phyloP scores from a whole-genome alignment of 192 early-diverging fungal genomes.

The Gorgonomyces haynaldii region DNA sequence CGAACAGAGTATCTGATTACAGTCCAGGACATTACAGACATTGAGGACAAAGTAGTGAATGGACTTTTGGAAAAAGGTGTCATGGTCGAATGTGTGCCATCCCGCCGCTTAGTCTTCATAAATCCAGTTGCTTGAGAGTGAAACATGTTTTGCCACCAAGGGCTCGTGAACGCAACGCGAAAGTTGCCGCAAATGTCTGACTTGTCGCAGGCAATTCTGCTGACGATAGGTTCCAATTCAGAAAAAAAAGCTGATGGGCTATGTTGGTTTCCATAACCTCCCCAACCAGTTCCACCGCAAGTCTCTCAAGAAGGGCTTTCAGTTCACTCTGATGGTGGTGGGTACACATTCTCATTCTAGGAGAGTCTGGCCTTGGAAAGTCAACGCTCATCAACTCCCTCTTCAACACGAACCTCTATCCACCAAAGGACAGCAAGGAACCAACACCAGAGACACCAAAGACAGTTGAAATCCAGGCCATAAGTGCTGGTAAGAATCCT shows the following conservation, averaged over 20 bases:
- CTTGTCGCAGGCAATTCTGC: not conserved
- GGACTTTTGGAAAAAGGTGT: too few relatives aligned
- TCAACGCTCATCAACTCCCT: conserved; percentile 54
- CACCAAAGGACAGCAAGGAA: conserved; percentile 62
- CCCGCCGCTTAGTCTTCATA: too few relatives aligned
- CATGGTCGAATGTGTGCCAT: too few relatives aligned
- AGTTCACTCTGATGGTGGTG: conserved; percentile 59
- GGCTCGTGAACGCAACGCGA: too few relatives aligned
- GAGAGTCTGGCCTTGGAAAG: conserved; percentile 52
- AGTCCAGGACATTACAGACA: too few relatives aligned
- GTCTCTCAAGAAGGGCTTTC: conserved; percentile 94
- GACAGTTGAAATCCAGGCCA: conserved; percentile 48
- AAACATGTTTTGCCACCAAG: too few relatives aligned
- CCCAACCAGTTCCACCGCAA: conserved; percentile 67
- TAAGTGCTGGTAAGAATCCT: conserved; percentile 25
- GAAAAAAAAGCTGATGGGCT: conserved; percentile 41
- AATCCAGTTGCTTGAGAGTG: too few relatives aligned
- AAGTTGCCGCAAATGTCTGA: not conserved
- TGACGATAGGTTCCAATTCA: conserved; percentile 34
- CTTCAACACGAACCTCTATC: conserved; percentile 67
- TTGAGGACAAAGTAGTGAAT: too few relatives aligned
- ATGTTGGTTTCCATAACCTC: conserved; percentile 46
- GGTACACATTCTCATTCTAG: conserved; percentile 21
- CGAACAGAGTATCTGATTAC: too few relatives aligned
- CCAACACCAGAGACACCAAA: conserved; percentile 57